A percentile compares a stretch with the other conserved stretches of the same genome.
These are phyloP conservation scores for Suillus decipiens DNA, from an alignment of 768 basidiomycete species.

Conservation along the genomic window DNA sequence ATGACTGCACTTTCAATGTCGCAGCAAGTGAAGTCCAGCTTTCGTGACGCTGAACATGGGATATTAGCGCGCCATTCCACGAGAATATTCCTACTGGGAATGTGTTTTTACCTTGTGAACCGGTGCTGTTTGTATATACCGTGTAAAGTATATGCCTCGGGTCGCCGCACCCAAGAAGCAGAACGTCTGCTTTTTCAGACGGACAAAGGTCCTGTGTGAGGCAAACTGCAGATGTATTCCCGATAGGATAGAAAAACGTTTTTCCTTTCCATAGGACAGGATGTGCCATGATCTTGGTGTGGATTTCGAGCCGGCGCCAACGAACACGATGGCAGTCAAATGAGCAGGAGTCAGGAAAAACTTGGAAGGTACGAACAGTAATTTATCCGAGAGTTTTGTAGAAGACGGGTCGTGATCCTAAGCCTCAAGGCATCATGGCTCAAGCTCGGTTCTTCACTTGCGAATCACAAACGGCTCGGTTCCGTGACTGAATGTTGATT, in stretches of 20 bases:
- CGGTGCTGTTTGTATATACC: conserved; percentile 24
- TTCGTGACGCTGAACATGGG: conserved; percentile 22
- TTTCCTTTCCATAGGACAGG: conserved; percentile 45
- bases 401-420: neutral
- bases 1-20: conserved; percentile 32
- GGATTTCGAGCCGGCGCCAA: neutral
- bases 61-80: neutral
- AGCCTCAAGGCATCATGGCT: too few relatives aligned
- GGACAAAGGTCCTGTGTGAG: conserved; percentile 50
- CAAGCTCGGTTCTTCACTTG: too few relatives aligned
- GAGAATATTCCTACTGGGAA: neutral
- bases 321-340: neutral
- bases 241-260: conserved; percentile 57
- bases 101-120: neutral
- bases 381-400: neutral
- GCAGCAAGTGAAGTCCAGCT: conserved; percentile 32
- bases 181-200: conserved; percentile 47
- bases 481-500: too few relatives aligned
- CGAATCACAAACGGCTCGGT: too few relatives aligned
- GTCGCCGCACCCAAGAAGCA: conserved; percentile 61
- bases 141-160: conserved; percentile 56
- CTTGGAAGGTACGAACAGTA: neutral
- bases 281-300: conserved; percentile 39
- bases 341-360: neutral
- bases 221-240: conserved; percentile 57